Evolutionary conservation across 2,329 filamentous ascomycete species (phyloP).

Genomic region (Verticillium klebahnii): DNA sequence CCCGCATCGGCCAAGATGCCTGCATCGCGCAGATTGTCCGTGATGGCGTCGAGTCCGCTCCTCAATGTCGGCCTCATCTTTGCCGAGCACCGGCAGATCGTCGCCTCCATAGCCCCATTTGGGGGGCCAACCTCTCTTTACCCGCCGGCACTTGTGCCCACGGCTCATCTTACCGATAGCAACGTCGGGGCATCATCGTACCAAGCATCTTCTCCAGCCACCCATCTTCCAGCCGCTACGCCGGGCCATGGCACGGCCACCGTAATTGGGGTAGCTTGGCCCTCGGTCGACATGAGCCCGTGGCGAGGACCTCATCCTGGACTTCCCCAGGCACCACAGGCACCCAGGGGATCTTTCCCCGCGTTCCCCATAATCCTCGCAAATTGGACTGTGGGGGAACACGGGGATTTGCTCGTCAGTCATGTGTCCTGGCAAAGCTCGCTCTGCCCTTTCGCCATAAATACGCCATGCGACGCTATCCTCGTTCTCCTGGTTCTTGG

Average conservation of each 20-base stretch:
- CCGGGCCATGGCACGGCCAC: background rate
- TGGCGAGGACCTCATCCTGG: background rate
- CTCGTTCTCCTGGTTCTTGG: background rate
- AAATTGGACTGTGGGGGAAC: background rate
- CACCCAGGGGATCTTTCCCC: background rate
- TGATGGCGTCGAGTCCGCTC: background rate
- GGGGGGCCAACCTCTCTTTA: background rate
- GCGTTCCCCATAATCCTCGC: background rate
- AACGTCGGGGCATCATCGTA: background rate
- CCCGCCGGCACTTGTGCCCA: background rate
- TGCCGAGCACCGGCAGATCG: background rate
- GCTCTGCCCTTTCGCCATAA: background rate
- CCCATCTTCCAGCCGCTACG: background rate
- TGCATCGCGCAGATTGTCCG: background rate
- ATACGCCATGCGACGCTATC: background rate
- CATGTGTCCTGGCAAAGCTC: background rate
- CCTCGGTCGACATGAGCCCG: background rate
- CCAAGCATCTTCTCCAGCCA: background rate
- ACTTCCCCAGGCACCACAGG: background rate
- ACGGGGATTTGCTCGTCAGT: background rate
- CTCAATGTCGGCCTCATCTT: background rate
- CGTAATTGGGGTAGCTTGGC: background rate
- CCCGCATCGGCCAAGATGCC: background rate
- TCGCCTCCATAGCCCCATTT: background rate
- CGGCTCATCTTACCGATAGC: background rate